Percentiles rank a stretch among this genome's conserved stretches.
Conservation (phyloP, 805 yeast species). For the Yamadazyma olivae region DNA sequence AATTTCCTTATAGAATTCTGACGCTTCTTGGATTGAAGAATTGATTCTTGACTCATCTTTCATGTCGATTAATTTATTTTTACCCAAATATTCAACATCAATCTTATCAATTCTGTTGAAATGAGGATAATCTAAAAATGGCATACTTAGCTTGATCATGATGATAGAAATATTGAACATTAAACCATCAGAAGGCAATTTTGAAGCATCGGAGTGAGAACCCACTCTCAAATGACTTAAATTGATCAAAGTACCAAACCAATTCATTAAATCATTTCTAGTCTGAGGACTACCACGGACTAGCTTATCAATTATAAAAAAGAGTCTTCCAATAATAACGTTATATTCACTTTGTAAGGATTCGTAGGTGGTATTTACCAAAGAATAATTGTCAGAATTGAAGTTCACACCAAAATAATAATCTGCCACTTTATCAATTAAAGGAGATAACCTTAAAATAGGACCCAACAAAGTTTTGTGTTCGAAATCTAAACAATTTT, state of each 20-base stretch:
- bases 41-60: conserved; percentile 80
- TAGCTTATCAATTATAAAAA: conserved; percentile 66
- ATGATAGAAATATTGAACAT: conserved; percentile 74
- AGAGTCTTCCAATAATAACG: conserved; percentile 58
- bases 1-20: conserved; percentile 48
- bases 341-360: conserved; percentile 64
- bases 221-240: conserved; percentile 86
- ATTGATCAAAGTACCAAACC: conserved; percentile 73
- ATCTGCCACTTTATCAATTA: conserved; percentile 49
- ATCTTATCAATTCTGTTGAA: conserved; percentile 73
- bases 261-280: conserved; percentile 60
- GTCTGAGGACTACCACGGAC: conserved; percentile 70
- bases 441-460: conserved; percentile 70
- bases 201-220: conserved; percentile 66
- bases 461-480: conserved; percentile 71
- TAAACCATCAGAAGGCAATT: conserved; percentile 74
- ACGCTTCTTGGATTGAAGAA: conserved; percentile 69
- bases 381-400: conserved; percentile 9
- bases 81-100: conserved; percentile 64
- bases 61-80: conserved; percentile 55
- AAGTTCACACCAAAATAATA: conserved; percentile 35
- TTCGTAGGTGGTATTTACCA: conserved; percentile 47
- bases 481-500: conserved; percentile 54
- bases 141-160: conserved; percentile 70
- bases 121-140: conserved; percentile 66